phyloP scores from a whole-genome alignment of 2,329 filamentous ascomycete species.

The Scedosporium aurantiacum region DNA sequence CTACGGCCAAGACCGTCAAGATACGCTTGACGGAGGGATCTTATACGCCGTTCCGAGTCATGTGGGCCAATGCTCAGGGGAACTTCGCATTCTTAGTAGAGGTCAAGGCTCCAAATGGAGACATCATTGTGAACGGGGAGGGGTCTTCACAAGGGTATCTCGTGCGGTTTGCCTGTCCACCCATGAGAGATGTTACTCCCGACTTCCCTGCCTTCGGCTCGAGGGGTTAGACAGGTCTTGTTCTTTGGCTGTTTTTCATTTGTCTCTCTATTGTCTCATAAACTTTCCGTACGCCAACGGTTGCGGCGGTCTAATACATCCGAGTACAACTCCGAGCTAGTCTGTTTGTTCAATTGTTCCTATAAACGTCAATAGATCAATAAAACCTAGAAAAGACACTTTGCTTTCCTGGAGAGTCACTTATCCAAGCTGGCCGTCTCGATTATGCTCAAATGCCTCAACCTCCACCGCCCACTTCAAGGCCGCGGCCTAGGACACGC shows the following conservation, averaged over 20 bases:
- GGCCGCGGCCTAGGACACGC: background rate
- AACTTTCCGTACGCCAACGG: no score
- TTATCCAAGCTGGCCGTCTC: no score
- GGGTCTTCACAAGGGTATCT: background rate
- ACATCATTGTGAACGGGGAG: background rate
- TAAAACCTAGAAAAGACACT: no score
- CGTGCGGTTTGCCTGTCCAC: background rate
- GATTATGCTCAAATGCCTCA: background rate
- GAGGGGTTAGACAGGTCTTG: background rate
- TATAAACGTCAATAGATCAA: no score
- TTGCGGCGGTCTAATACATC: no score
- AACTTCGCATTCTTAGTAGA: background rate
- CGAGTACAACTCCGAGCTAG: no score
- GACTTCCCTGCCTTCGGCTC: background rate
- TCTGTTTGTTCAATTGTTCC: no score
- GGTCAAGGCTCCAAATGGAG: background rate
- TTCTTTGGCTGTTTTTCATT: no score
- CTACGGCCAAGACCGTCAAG: background rate
- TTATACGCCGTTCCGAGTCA: slow-evolving; percentile 4
- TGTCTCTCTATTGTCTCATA: no score
- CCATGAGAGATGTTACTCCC: background rate
- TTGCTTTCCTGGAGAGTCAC: no score
- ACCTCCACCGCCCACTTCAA: background rate
- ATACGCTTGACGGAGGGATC: background rate
- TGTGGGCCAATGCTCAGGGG: slow-evolving; percentile 4